phyloP scores from a whole-genome alignment of 257 asterid species.

The Salvia splendens region DNA sequence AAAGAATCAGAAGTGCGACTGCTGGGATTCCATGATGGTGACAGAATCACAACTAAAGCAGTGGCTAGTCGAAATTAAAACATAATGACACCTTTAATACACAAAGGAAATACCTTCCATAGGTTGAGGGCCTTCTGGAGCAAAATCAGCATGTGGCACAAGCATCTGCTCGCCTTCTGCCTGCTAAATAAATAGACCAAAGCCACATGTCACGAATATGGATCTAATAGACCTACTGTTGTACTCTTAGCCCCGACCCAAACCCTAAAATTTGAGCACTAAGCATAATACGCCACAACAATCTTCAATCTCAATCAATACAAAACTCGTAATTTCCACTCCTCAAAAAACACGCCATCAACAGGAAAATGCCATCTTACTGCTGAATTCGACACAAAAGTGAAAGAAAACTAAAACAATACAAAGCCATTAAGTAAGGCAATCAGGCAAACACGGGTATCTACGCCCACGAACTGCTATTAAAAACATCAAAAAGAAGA shows the following conservation, averaged over 20 bases:
- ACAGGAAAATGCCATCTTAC: slow-evolving; percentile 6
- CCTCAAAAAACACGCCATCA: slow-evolving; percentile 17
- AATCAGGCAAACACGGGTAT: slow-evolving; percentile 23
- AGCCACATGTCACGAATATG: slow-evolving; percentile 28
- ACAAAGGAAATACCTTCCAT: slow-evolving; percentile 62
- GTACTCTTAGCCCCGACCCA: slow-evolving; percentile 32
- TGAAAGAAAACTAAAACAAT: neutral
- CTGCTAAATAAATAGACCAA: slow-evolving; percentile 38
- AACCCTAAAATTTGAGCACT: slow-evolving; percentile 28
- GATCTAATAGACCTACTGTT: slow-evolving; percentile 38
- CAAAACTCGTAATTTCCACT: slow-evolving; percentile 19
- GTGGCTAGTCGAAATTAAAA: neutral
- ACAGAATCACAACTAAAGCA: slow-evolving; percentile 14
- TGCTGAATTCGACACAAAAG: slow-evolving; percentile 27
- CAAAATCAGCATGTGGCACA: slow-evolving; percentile 59
- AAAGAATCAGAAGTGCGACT: slow-evolving; percentile 6
- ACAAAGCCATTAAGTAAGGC: slow-evolving; percentile 23
- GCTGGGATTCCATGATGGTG: neutral
- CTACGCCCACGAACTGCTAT: slow-evolving; percentile 13
- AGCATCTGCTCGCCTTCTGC: slow-evolving; percentile 68
- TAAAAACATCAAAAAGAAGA: neutral
- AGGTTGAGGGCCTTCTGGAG: slow-evolving; percentile 61
- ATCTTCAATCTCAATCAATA: slow-evolving; percentile 30
- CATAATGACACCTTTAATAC: slow-evolving; percentile 1
- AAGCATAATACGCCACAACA: slow-evolving; percentile 29